Percentiles rank a stretch among this genome's conserved stretches.
Evolutionary conservation across 371 early-diverging fungal genomes (phyloP).

Genomic region (Batkoa obscura): DNA sequence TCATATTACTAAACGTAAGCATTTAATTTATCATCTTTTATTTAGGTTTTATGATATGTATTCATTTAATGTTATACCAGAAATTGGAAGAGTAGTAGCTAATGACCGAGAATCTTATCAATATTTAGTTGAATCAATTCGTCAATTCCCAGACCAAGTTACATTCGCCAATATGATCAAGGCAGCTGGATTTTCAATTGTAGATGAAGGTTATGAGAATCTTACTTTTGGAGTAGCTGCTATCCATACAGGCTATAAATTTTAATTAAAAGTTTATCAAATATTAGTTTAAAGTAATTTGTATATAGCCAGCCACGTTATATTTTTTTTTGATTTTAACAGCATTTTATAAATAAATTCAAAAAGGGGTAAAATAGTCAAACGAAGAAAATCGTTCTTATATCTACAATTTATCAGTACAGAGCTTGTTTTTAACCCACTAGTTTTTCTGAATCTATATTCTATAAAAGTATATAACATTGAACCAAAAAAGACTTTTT

Average conservation of each 20-base stretch:
- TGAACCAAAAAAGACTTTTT: too few species aligned
- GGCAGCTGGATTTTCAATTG: constrained; percentile 74
- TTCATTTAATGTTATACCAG: constrained; percentile 86
- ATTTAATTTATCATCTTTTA: not conserved
- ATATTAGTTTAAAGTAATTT: too few species aligned
- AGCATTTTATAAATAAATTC: too few species aligned
- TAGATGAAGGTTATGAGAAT: constrained; percentile 80
- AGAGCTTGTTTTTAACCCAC: too few species aligned
- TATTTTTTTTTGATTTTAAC: too few species aligned
- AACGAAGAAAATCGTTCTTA: too few species aligned
- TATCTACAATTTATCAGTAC: too few species aligned
- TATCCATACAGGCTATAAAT: constrained; percentile 82
- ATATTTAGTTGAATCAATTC: constrained; percentile 95
- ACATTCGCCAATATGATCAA: constrained; percentile 79
- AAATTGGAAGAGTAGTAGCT: constrained; percentile 72
- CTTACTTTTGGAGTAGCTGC: constrained; percentile 93
- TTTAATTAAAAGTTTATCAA: constrained; percentile 16
- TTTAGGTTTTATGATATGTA: constrained; percentile 70
- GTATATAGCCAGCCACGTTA: too few species aligned
- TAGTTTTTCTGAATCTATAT: too few species aligned
- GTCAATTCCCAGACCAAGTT: constrained; percentile 82
- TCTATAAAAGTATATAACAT: too few species aligned
- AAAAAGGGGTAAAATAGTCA: too few species aligned
- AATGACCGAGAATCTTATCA: constrained; percentile 84
- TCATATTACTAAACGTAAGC: too few species aligned